phyloP scores from a whole-genome alignment of 2,329 filamentous ascomycete species.

The Colletotrichum sp. region DNA sequence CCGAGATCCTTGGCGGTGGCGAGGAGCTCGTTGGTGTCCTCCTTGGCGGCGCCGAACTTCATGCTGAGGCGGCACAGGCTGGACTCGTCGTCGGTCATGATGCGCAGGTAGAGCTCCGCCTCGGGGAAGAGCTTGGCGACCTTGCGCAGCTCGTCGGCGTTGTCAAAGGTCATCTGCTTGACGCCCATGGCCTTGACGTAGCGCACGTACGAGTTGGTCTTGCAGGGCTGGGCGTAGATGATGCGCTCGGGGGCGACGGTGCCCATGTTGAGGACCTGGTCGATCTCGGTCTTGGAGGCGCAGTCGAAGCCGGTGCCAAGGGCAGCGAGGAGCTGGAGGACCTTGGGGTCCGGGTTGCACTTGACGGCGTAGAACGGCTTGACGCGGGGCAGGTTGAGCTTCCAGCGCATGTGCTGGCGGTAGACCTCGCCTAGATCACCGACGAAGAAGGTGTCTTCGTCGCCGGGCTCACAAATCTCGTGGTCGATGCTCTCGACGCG shows the following conservation, averaged over 20 bases:
- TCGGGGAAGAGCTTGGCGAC: slow-evolving; percentile 89
- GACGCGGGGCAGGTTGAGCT: slow-evolving; percentile 88
- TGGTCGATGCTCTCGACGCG: slow-evolving; percentile 85
- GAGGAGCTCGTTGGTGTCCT: slow-evolving; percentile 78
- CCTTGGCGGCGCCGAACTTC: slow-evolving; percentile 94
- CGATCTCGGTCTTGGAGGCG: slow-evolving; percentile 96
- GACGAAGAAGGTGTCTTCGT: slow-evolving; percentile 98
- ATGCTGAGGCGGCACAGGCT: slow-evolving; percentile 94
- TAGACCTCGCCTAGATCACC: slow-evolving; percentile 98
- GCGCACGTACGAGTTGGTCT: slow-evolving; percentile 97
- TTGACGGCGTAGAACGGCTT: slow-evolving; percentile 99
- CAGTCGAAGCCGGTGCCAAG: slow-evolving; percentile 97
- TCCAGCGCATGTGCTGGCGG: slow-evolving; percentile 98
- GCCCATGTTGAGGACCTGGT: slow-evolving; percentile 84
- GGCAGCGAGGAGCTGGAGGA: slow-evolving; percentile 84
- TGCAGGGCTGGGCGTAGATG: slow-evolving; percentile 99
- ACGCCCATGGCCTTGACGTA: slow-evolving; percentile 85
- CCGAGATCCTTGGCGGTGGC: slow-evolving; percentile 79
- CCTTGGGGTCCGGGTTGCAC: slow-evolving; percentile 93
- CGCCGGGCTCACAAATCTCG: slow-evolving; percentile 86
- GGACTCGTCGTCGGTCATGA: slow-evolving; percentile 94
- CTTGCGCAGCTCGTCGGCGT: slow-evolving; percentile 97
- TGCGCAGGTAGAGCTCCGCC: slow-evolving; percentile 91
- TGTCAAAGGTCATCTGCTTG: slow-evolving; percentile 99
- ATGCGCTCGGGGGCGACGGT: slow-evolving; percentile 82